Percentiles rank a stretch among this genome's conserved stretches.
Evolutionary conservation across 2,329 filamentous ascomycete species (phyloP).

Genomic region (Xylariaceae sp.): DNA sequence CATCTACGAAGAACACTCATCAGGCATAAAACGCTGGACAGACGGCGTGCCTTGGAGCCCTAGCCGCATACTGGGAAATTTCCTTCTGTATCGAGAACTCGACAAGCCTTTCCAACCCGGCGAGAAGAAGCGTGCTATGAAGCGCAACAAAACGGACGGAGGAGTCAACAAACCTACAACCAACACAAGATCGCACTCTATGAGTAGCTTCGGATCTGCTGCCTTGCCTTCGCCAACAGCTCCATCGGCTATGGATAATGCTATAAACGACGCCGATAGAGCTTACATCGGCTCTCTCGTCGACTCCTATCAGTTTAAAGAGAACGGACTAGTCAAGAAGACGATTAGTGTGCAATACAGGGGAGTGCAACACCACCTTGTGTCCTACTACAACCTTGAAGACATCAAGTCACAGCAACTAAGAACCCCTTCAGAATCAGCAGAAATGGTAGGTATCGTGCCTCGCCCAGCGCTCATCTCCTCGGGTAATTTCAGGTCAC

Average conservation of each 20-base stretch:
- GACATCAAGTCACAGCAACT: too few species aligned
- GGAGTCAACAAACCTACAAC: conserved; percentile 47
- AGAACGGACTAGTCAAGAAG: conserved; percentile 86
- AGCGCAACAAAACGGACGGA: conserved; percentile 65
- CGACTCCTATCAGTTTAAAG: conserved; percentile 90
- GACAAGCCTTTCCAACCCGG: conserved; percentile 79
- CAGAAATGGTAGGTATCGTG: conserved; percentile 55
- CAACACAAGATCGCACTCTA: conserved; percentile 36
- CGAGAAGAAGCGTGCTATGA: conserved; percentile 84
- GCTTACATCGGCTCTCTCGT: conserved; percentile 78
- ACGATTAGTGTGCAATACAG: conserved; percentile 82
- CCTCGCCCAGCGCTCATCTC: conserved; percentile 65
- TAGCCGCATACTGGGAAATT: conserved; percentile 83
- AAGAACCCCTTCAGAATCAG: too few species aligned
- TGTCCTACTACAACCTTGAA: conserved; percentile 85
- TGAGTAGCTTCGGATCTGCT: conserved; percentile 13
- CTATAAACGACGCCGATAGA: conserved; percentile 32
- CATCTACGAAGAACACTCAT: conserved; percentile 90
- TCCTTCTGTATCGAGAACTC: conserved; percentile 84
- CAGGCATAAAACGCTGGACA: conserved; percentile 93
- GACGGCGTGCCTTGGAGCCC: conserved; percentile 92
- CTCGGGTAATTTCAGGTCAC: conserved; percentile 70
- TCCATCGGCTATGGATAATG: not conserved
- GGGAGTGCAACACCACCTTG: conserved; percentile 81
- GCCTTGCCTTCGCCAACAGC: not conserved